Base-by-base conservation (phyloP, 495 filamentous ascomycete genomes). In the Neurospora sp. region DNA sequence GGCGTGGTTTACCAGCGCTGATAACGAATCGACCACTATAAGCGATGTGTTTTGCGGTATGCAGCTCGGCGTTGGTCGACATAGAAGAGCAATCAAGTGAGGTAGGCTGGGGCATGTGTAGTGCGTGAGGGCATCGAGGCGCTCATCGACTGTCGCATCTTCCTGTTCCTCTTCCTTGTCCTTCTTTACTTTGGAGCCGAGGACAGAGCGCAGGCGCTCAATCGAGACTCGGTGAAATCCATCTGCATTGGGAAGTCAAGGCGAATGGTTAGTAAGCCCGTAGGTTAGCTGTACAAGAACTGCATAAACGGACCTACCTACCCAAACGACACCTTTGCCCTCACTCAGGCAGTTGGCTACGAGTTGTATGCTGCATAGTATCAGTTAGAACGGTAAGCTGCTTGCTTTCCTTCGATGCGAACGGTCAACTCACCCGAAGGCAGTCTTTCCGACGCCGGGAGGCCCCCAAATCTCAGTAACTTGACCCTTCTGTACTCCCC, bases 381-480 rank as follows among this genome's bases (percentile, higher is more conserved):
- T 74, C 70, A 77, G 70, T 20, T 48, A 35, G 14, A 16, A 20
- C 12, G 54, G 35, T 12, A 31, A 46, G n/a, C 39, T 12, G 40
- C 23, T n/a, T 46, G 38, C 18, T 54, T 31, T 48, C 11, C 35
- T 31, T 38, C 4, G 12, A 20, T 16, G 4, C 31, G 27, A 31
- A 40, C 27, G 11, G 8, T 12, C 10, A 38, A 74, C 79, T 74
- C 80, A 97, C 95, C 89, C 91, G 75, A 99, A 83, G 6, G 91
- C 83, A 0, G 95, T 96, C 82, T 98, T 98, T 14, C 96, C 96
- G 18, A 87, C 88, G 1, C 95, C 95, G 11, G 93, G 92, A 18
- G 96, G 94, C 0, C 96, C 96, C 83, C 91, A 97, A 39, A 97
- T 82, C 80, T 99, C 96, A 7, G 90, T 91, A n/a, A 97, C 86